Evolutionary conservation across 371 early-diverging fungal genomes (phyloP).

Genomic region (Syncephalastrum monosporum): DNA sequence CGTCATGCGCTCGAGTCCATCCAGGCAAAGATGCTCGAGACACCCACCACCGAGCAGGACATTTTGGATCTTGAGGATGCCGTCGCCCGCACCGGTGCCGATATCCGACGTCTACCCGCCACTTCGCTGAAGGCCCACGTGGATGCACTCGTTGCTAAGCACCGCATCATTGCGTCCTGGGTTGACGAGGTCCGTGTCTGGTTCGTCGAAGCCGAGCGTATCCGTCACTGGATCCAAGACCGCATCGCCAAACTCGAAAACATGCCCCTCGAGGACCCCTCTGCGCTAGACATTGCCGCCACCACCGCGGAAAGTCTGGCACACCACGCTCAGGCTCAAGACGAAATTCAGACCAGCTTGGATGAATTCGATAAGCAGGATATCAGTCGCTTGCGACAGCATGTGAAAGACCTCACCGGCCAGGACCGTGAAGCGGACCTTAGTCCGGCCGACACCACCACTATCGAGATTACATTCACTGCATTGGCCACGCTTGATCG

Average conservation of each 20-base stretch:
- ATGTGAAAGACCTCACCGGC: conserved; percentile 50
- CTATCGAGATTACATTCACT: conserved; percentile 52
- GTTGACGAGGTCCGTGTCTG: conserved; percentile 52
- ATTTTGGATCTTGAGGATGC: conserved; percentile 34
- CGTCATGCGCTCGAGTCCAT: conserved; percentile 52
- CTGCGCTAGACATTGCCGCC: neutral
- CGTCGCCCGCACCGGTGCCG: neutral
- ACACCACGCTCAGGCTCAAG: conserved; percentile 23
- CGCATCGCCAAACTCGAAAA: conserved; percentile 31
- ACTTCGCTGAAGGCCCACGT: conserved; percentile 13
- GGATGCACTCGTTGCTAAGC: conserved; percentile 26
- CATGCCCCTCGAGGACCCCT: conserved; percentile 12
- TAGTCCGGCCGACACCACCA: conserved; percentile 57
- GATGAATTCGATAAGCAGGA: conserved; percentile 47
- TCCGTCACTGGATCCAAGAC: conserved; percentile 44
- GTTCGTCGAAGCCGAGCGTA: conserved; percentile 50
- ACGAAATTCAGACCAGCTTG: conserved; percentile 24
- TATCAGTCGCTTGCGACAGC: conserved; percentile 47
- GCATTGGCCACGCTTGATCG: conserved; percentile 49
- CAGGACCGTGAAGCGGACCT: conserved; percentile 31
- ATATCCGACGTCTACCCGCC: conserved; percentile 1
- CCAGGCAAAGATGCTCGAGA: conserved; percentile 45
- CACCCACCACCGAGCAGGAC: conserved; percentile 36
- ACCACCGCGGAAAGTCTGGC: neutral
- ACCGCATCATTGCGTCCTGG: conserved; percentile 37